phyloP scores from a whole-genome alignment of 2,329 filamentous ascomycete genomes.

The Alternaria gansuensis region DNA sequence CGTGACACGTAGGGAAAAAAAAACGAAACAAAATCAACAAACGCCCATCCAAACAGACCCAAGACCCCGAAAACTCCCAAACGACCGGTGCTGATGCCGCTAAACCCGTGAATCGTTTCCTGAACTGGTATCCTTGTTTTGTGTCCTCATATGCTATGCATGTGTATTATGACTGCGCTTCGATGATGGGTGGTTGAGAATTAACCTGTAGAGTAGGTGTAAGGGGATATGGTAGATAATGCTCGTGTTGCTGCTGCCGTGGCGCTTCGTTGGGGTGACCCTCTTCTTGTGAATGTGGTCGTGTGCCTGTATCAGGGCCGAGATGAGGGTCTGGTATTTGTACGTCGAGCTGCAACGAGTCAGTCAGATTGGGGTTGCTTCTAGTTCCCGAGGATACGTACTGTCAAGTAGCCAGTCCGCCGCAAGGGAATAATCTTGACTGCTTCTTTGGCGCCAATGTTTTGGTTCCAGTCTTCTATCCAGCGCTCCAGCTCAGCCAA shows the following conservation, averaged over 20 bases:
- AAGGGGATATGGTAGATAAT: constrained; percentile 35
- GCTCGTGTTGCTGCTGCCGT: constrained; percentile 26
- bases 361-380: not conserved
- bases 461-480: constrained; percentile 86
- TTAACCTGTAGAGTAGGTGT: constrained; percentile 46
- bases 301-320: constrained; percentile 46
- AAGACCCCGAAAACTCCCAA: constrained; percentile 14
- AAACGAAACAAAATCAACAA: not conserved
- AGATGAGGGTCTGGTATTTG: constrained; percentile 83
- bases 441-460: constrained; percentile 65
- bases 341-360: constrained; percentile 70
- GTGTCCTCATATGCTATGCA: not conserved
- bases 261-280: constrained; percentile 19
- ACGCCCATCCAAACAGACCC: not conserved
- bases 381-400: constrained; percentile 55
- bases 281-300: constrained; percentile 43
- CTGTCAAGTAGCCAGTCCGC: constrained; percentile 86
- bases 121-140: constrained; percentile 1
- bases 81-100: constrained; percentile 18
- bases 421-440: constrained; percentile 81
- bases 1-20: constrained; percentile 4
- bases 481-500: constrained; percentile 77
- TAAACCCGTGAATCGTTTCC: constrained; percentile 8
- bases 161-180: constrained; percentile 27
- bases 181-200: constrained; percentile 37